phyloP scores from a whole-genome alignment of 2,329 filamentous ascomycete species.

The Pyrenophora seminiperda region DNA sequence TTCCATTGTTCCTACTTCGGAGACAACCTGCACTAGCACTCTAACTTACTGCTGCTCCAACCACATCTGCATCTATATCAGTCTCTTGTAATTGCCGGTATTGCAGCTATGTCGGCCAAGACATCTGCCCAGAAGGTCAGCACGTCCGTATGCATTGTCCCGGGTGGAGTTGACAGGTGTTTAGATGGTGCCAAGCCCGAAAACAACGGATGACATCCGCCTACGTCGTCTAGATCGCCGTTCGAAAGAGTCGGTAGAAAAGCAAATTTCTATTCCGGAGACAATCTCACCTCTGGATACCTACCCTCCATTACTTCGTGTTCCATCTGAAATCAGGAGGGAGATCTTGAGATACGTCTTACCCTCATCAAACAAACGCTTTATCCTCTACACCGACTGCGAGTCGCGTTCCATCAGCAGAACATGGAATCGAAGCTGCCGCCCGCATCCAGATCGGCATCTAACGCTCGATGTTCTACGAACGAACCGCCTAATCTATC shows the following conservation, averaged over 20 bases:
- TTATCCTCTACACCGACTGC: conserved; percentile 54
- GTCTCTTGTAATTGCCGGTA: conserved; percentile 5
- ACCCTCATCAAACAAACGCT: conserved; percentile 49
- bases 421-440: conserved; percentile 45
- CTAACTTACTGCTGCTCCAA: conserved; percentile 3
- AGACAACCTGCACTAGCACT: conserved; percentile 5
- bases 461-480: conserved; percentile 45
- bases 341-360: conserved; percentile 48
- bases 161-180: conserved; percentile 21
- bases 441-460: conserved; percentile 41
- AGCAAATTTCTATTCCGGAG: conserved; percentile 45
- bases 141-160: conserved; percentile 15
- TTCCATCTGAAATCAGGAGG: conserved; percentile 47
- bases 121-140: conserved; percentile 44
- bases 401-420: conserved; percentile 47
- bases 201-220: conserved; percentile 34
- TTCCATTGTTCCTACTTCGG: conserved; percentile 1
- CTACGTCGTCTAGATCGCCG: conserved; percentile 30
- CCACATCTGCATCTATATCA: not conserved
- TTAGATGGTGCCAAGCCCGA: conserved; percentile 38
- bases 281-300: conserved; percentile 45
- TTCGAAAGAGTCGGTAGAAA: conserved; percentile 41
- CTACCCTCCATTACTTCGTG: conserved; percentile 45
- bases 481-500: conserved; percentile 46
- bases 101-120: conserved; percentile 40